A percentile compares a stretch with the other conserved stretches of the same genome.
These are phyloP conservation scores for Pichia sp. DNA, from an alignment of 1,139 yeast species.

Conservation along the genomic window DNA sequence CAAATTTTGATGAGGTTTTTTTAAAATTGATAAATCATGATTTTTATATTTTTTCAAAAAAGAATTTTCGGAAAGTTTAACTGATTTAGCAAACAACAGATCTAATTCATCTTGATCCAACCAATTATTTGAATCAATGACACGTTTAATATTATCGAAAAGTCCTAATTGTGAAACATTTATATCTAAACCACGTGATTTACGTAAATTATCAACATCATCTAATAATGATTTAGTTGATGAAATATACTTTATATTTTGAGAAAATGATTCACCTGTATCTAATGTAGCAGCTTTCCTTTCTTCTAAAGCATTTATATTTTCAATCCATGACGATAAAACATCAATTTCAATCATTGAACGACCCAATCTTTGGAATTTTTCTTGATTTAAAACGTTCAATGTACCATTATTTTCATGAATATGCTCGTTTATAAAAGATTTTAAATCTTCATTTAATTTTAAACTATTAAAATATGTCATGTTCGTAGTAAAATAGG, in stretches of 20 bases:
- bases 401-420: constrained; percentile 6
- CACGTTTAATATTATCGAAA: constrained; percentile 23
- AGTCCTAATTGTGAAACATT: constrained; percentile 23
- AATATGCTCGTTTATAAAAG: constrained; percentile 14
- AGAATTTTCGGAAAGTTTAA: constrained; percentile 19
- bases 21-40: not conserved
- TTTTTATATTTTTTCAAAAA: constrained; percentile 8
- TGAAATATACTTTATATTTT: constrained; percentile 9
- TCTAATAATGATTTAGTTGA: constrained; percentile 52
- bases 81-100: constrained; percentile 27
- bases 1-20: not conserved
- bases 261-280: constrained; percentile 31
- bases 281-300: constrained; percentile 31
- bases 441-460: constrained; percentile 17
- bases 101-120: constrained; percentile 34
- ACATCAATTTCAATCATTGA: constrained; percentile 67
- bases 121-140: constrained; percentile 31
- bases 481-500: constrained; percentile 19
- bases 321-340: constrained; percentile 50
- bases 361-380: constrained; percentile 50
- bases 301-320: constrained; percentile 42
- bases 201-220: constrained; percentile 56
- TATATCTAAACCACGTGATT: constrained; percentile 32
- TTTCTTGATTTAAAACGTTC: constrained; percentile 24
- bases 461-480: constrained; percentile 22